Conservation (phyloP, 1,139 yeast species). For the Geotrichum cucujoidarum region DNA sequence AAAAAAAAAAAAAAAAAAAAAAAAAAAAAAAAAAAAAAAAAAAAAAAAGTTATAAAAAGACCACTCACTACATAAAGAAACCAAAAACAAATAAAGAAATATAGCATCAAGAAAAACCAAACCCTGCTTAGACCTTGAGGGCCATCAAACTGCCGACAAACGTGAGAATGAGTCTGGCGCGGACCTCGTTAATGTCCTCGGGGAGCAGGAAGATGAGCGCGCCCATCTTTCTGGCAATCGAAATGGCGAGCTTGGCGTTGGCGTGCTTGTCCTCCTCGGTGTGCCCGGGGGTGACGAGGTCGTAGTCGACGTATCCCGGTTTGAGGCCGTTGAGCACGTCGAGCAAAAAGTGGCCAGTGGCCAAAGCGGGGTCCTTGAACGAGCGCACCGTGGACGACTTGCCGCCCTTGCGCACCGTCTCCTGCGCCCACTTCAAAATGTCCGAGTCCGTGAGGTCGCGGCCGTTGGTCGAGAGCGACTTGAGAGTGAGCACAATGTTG, state of each 20-base stretch:
- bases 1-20: neutral
- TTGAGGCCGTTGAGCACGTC: conserved; percentile 90
- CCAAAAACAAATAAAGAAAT: neutral
- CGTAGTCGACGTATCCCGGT: conserved; percentile 97
- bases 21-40: neutral
- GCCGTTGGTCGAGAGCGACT: conserved; percentile 66
- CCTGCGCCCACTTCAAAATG: conserved; percentile 91
- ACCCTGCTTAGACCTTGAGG: conserved; percentile 29
- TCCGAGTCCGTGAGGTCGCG: conserved; percentile 75
- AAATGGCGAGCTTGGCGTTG: conserved; percentile 93
- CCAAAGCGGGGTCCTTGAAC: conserved; percentile 72
- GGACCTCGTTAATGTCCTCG: conserved; percentile 96
- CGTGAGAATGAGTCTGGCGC: conserved; percentile 86
- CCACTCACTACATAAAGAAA: neutral
- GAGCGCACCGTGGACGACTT: conserved; percentile 65
- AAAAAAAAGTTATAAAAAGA: neutral
- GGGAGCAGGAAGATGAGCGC: conserved; percentile 98
- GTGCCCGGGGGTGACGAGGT: conserved; percentile 71
- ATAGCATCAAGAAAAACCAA: too few relatives aligned
- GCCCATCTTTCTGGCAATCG: conserved; percentile 96
- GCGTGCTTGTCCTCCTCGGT: conserved; percentile 86
- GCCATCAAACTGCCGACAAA: conserved; percentile 95
- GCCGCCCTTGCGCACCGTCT: conserved; percentile 79
- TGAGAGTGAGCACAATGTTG: conserved; percentile 79
- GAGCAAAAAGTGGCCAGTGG: conserved; percentile 74